These are phyloP conservation scores for Termitomyces sp. DNA, from an alignment of 768 basidiomycete species.

Conservation along the genomic window DNA sequence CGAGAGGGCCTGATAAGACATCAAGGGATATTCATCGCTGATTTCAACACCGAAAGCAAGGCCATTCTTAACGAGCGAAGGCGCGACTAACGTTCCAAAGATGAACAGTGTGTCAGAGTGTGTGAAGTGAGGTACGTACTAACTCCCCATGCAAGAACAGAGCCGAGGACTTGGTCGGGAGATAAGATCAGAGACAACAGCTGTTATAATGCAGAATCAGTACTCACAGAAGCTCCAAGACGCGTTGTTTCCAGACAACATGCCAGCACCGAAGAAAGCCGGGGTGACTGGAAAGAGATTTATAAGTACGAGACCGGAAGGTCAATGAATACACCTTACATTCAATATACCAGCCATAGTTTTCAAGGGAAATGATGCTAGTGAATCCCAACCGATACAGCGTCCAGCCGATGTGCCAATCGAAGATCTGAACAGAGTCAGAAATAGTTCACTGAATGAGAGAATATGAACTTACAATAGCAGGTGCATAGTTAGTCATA, in stretches of 20 bases:
- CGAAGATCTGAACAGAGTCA: conserved; percentile 35
- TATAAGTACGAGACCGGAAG: not conserved
- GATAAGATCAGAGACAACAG: not conserved
- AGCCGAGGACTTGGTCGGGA: conserved; percentile 37
- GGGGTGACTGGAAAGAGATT: conserved; percentile 33
- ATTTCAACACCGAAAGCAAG: conserved; percentile 37
- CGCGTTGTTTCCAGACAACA: conserved; percentile 54
- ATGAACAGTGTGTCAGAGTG: not conserved
- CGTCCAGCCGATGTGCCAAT: conserved; percentile 65
- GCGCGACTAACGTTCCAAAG: conserved; percentile 35
- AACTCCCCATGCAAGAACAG: conserved; percentile 59
- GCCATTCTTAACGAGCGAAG: conserved; percentile 49
- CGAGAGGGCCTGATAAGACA: conserved; percentile 42
- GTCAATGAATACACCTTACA: conserved; percentile 27
- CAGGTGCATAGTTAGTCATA: conserved; percentile 54
- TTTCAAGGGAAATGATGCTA: conserved; percentile 54
- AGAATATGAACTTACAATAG: conserved; percentile 34
- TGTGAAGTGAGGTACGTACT: conserved; percentile 25
- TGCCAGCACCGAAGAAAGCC: conserved; percentile 58
- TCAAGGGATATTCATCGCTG: conserved; percentile 37
- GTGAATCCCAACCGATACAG: conserved; percentile 57
- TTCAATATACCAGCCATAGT: conserved; percentile 54
- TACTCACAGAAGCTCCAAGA: conserved; percentile 51
- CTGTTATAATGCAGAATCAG: not conserved
- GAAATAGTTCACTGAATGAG: not conserved